Base-by-base conservation (phyloP, 75 land plant species). In the Selaginella moellendorffii region DNA sequence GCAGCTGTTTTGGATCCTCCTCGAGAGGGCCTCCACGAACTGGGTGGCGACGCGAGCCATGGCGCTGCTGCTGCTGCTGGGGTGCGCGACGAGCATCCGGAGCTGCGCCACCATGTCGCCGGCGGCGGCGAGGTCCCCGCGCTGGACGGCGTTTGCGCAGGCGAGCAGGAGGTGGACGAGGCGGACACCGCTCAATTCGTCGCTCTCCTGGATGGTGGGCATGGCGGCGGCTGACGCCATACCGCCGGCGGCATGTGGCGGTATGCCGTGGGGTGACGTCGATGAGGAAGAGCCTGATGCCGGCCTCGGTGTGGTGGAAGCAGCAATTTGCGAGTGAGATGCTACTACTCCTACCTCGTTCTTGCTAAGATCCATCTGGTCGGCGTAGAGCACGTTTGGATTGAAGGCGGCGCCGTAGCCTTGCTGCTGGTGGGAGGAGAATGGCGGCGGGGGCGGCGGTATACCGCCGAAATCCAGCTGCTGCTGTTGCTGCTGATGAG, bases 31-130 rank as follows among this genome's bases (percentile, higher is more conserved):
- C 58, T 90, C 91, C 28, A 76, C 79, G 69, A 90, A 90, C 73
- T 80, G 79, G 23, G 76, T 70, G 18, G 87, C 96, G 31, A 90
- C 85, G 53, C 83, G 83, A 17, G 86, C 69, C 83, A 90, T 86
- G 0, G 87, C 87, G 23, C 82, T 74, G 5, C 10, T 14, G n/a
- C 59, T 21, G 23, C 24, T 2, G 54, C 22, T 56, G 53, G 69
- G 76, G 0, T 75, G 65, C 10, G 61, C 52, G 14, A 72, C 74
- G 26, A 71, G 75, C n/a, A 68, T n/a, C 42, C 66, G 53, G 65
- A 87, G 84, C 61, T 82, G 77, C 52, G 74, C 68, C 24, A 83
- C 61, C 19, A 84, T 72, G 1, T 72, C 69, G 26, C 70, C 78
- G 0, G 85, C 90, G 19, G 71, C 17, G 14, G 24, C 21, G 1